Base-by-base conservation (phyloP, 306 rosid species). In the Rosa persica region DNA sequence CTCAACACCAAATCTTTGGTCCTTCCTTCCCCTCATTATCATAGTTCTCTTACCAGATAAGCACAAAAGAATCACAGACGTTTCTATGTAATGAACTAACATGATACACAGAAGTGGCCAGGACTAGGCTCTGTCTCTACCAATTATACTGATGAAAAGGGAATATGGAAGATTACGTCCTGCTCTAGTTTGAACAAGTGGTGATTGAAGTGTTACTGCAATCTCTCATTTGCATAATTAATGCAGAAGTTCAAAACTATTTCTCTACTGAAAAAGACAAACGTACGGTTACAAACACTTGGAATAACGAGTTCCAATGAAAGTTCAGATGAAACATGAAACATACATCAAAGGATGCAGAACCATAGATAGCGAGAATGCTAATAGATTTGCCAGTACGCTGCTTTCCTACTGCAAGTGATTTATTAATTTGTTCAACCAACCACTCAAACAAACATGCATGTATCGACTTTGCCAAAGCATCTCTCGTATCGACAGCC, bases 191-290 rank as follows among this genome's bases (percentile, higher is more conserved):
- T 96, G 89, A 96, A 96, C 76, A 96, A 86, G 86, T 96, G 99
- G 75, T 98, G 99, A 80, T 96, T 96, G 84, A 96, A 96, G 82
- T 96, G 99, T 67, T 96, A 98, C 78, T 96, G 99, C 81, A 96
- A 76, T 88, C 99, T 88, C 84, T 96, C 99, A 72, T 96, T 96
- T 67, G 99, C 99, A 86, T 96, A 96, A 85, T 96, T 96, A 76
- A 96, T 96, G 88, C 98, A 95, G 88, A 95, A 95, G 99, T 86
- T 96, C 99, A 89, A 96, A 91, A 84, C 97, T 93, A 83, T 96
- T 96, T 85, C 96, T 91, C 99, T 96, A 85, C 70, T 76, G 46
- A 85, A 79, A 73, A 27, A 54, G 43, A 19, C 64, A 36, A 44
- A 75, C 30, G 48, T 64, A 40, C 36, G 51, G 54, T 20, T 42